phyloP scores from a whole-genome alignment of 768 basidiomycete species.

The Rhodotorula sphaerocarpa region DNA sequence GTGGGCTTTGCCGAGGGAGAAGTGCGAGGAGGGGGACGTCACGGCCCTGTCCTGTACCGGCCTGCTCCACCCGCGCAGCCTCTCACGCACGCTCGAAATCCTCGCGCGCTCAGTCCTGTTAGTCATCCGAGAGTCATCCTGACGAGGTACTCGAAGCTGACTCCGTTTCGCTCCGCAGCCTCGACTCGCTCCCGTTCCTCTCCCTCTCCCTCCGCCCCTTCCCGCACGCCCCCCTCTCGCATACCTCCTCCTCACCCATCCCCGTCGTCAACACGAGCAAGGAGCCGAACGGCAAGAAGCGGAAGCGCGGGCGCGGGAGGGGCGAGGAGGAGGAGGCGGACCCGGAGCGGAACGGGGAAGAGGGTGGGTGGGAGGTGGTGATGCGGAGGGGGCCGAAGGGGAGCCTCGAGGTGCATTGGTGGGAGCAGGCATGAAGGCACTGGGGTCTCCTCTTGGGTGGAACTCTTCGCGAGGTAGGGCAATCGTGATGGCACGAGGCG shows the following conservation, averaged over 20 bases:
- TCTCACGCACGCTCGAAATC: too few species aligned
- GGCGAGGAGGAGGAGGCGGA: constrained; percentile 34
- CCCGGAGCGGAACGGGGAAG: not conserved
- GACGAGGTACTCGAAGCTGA: not conserved
- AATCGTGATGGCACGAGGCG: too few species aligned
- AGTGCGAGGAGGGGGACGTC: constrained; percentile 3
- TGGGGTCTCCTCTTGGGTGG: too few species aligned
- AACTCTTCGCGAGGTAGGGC: too few species aligned
- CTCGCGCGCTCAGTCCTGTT: too few species aligned
- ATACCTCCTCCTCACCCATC: constrained; percentile 4
- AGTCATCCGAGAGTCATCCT: too few species aligned
- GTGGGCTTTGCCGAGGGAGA: not conserved
- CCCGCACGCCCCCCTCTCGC: constrained; percentile 25
- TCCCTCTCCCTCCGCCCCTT: constrained; percentile 12
- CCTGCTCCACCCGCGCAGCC: constrained; percentile 18
- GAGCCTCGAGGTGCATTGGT: constrained; percentile 7
- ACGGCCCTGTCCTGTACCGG: constrained; percentile 4
- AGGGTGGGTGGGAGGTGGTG: constrained; percentile 23
- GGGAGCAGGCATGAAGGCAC: constrained; percentile 21
- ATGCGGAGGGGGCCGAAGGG: not conserved
- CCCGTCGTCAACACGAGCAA: constrained; percentile 21
- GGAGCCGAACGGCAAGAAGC: constrained; percentile 29
- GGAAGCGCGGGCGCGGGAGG: constrained; percentile 25
- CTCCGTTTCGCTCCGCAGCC: not conserved
- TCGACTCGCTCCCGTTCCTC: constrained; percentile 6